Evolutionary conservation across 139 green algal species (phyloP).

Genomic region (Marvania coccoides): DNA sequence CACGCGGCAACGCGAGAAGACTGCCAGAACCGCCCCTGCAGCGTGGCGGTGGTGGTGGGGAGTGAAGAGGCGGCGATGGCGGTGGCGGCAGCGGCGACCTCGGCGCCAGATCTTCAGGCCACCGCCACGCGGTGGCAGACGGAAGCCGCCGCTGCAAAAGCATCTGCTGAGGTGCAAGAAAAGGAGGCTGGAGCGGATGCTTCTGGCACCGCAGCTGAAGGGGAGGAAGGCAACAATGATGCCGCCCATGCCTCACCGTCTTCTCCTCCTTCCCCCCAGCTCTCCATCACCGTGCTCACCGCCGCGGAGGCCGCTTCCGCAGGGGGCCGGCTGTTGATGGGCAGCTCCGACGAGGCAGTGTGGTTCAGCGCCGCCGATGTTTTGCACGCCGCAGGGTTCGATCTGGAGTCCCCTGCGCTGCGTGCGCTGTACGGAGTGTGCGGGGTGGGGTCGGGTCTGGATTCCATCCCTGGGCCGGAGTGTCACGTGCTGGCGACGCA

Average conservation of each 20-base stretch:
- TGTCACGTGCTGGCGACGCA: constrained; percentile 24
- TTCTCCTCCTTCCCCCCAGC: no score
- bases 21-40: background rate
- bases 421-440: constrained; percentile 8
- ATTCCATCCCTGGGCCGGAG: background rate
- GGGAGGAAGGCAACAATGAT: background rate
- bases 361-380: constrained; percentile 17
- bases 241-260: no score
- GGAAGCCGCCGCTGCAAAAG: no score
- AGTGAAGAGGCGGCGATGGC: background rate
- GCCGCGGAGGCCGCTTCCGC: background rate
- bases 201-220: background rate
- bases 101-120: background rate
- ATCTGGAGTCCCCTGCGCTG: constrained; percentile 21
- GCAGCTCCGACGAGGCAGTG: background rate
- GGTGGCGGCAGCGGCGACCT: background rate
- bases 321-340: background rate
- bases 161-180: background rate
- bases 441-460: background rate
- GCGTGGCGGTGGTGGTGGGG: constrained; percentile 6
- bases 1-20: no score
- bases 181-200: background rate
- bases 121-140: background rate
- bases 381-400: constrained; percentile 18
- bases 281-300: background rate